Conservation (phyloP, 106 monocot genomes). For the Cymbidium sinense region DNA sequence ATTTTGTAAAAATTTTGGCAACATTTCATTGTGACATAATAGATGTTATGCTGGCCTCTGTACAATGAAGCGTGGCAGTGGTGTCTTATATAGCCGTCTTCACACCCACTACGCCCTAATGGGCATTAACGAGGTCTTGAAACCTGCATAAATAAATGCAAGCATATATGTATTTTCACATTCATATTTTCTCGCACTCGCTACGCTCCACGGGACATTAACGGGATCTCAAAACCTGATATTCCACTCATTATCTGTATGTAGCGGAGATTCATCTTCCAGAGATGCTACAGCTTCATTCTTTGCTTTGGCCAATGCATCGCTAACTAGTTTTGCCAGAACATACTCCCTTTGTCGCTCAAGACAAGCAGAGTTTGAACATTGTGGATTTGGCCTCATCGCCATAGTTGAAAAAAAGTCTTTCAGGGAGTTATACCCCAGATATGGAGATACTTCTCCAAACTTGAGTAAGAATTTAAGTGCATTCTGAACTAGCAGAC, state of each 20-base stretch:
- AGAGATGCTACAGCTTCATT: slow-evolving; percentile 54
- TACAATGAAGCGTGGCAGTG: no score
- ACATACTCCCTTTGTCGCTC: slow-evolving; percentile 84
- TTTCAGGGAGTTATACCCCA: slow-evolving; percentile 98
- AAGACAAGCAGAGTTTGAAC: slow-evolving; percentile 82
- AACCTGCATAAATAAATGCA: no score
- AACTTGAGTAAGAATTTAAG: slow-evolving; percentile 90
- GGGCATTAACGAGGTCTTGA: no score
- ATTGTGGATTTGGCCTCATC: slow-evolving; percentile 93
- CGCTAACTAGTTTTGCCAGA: slow-evolving; percentile 73
- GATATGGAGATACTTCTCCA: slow-evolving; percentile 91
- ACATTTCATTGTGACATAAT: no score
- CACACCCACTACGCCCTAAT: no score
- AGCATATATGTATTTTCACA: no score
- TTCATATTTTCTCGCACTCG: no score
- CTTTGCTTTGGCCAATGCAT: slow-evolving; percentile 79
- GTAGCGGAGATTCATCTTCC: slow-evolving; percentile 47
- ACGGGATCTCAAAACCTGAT: no score
- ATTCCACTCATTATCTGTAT: slow-evolving; percentile 92
- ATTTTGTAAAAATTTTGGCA: no score
- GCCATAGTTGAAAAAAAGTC: slow-evolving; percentile 94
- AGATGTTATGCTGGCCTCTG: no score
- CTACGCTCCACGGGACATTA: no score
- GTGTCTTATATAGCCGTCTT: no score
- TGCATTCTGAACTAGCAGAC: slow-evolving; percentile 91